Evolutionary conservation across 129 eudicot species (phyloP), one percentile per base, ranked within the genome.

Genomic region (Flaveria robusta): DNA sequence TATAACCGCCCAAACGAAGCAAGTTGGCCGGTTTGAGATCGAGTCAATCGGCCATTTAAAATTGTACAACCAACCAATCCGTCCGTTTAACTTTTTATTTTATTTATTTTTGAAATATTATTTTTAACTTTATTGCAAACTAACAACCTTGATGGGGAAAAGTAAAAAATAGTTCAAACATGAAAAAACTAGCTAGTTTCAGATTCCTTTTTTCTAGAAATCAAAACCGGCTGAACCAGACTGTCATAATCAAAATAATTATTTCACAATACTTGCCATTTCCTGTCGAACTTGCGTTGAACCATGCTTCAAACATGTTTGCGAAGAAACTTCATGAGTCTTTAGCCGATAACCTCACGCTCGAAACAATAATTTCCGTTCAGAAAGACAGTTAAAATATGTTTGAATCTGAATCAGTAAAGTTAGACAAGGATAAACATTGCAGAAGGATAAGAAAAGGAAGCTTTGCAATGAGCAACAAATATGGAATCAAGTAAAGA

Each of bases 271-370:
- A 31, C 47, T 80, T 19, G 86, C 96, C 92, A 81, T 90, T 87
- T 90, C 16, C 77, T 29, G 71, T 83, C 72, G 74, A 90, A 85
- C 80, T 75, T 87, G 90, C 80, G 85, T 52, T 90, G 77, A 76
- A 72, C 79, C 83, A 77, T 72, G 78, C 78, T 24, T 85, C 86
- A 52, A 90, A 83, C 92, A 90, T 87, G 9, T 72, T 83, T 51
- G 78, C 3, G 55, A 58, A 34, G 59, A 80, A n/a, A 49, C 65
- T 70, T 50, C 83, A 79, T 79, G 60, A 51, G 37, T 39, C 22
- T 14, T 70, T 23, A 69, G 45, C 14, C 50, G 42, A 19, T 18
- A n/a, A 68, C 26, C 24, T 54, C 58, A 23, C 29, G 69, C 16
- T 68, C 31, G 75, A 42, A 8, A 24, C 49, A 34, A 10, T 11